Percentiles rank a stretch among this genome's conserved stretches.
Evolutionary conservation across 129 eudicot genomes (phyloP).

Genomic region (Escallonia herrerae): DNA sequence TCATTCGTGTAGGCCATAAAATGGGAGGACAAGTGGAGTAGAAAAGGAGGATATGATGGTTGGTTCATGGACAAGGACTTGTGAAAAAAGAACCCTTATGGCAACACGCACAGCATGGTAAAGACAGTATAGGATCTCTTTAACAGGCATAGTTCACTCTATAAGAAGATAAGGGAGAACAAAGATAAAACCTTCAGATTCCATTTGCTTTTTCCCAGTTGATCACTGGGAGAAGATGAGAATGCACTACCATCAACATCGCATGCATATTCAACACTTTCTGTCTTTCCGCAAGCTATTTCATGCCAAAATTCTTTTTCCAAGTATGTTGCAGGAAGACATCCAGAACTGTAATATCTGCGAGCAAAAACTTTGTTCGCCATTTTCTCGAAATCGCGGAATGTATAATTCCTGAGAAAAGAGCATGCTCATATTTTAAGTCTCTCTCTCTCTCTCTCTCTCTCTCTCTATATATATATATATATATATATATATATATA

Average conservation of each 20-base stretch:
- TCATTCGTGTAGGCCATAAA: too few species aligned
- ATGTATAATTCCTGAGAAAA: constrained; percentile 80
- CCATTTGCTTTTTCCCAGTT: constrained; percentile 96
- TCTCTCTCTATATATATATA: constrained; percentile 4
- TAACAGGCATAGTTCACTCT: neutral
- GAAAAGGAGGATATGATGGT: too few species aligned
- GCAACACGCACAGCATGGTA: too few species aligned
- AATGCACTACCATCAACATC: constrained; percentile 99
- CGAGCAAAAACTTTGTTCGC: constrained; percentile 98
- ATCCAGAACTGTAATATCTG: constrained; percentile 79
- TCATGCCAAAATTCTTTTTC: constrained; percentile 99
- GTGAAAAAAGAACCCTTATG: too few species aligned
- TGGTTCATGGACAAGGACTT: too few species aligned
- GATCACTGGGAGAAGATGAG: constrained; percentile 86
- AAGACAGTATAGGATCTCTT: too few species aligned
- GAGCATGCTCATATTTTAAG: neutral
- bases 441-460: too few species aligned
- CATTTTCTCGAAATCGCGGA: constrained; percentile 97
- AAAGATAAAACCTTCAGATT: constrained; percentile 67
- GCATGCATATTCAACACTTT: constrained; percentile 95
- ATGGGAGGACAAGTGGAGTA: too few species aligned
- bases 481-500: neutral
- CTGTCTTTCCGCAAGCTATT: constrained; percentile 82
- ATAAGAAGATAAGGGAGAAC: constrained; percentile 1
- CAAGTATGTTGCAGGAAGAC: constrained; percentile 83